Conservation (phyloP, 306 rosid species). For the Prunus dulcis region DNA sequence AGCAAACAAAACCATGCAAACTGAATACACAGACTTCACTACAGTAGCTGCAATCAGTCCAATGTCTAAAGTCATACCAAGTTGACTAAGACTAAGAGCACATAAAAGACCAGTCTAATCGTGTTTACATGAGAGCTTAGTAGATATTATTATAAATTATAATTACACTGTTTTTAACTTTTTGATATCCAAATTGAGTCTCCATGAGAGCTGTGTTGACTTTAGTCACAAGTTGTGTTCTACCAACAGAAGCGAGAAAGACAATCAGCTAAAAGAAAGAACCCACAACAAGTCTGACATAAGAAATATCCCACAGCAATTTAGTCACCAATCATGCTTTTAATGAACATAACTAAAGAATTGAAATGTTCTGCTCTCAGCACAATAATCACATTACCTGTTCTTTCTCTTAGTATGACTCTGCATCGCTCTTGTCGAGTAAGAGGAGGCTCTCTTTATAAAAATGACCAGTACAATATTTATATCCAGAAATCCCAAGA, state of each 20-base stretch:
- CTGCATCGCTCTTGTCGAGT: neutral
- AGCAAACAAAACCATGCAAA: no score
- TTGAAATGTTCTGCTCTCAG: neutral
- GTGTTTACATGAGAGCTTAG: neutral
- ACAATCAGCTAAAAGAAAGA: neutral
- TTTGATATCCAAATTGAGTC: neutral
- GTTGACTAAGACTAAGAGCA: neutral
- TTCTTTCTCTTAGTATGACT: neutral
- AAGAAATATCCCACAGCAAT: neutral
- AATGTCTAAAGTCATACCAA: neutral
- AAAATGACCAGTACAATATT: neutral
- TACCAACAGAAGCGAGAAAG: neutral
- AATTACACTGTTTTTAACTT: neutral
- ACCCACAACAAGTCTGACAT: neutral
- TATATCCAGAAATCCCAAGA: neutral
- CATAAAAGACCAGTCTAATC: neutral
- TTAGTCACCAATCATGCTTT: neutral
- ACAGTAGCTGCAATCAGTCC: neutral
- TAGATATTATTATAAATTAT: no score
- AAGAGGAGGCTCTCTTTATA: neutral
- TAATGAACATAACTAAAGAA: neutral
- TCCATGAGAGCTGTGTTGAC: neutral
- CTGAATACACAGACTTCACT: neutral
- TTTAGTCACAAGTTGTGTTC: neutral
- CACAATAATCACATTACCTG: neutral